Base-by-base conservation (phyloP, 805 yeast species). In the Yamadazyma sp. region DNA sequence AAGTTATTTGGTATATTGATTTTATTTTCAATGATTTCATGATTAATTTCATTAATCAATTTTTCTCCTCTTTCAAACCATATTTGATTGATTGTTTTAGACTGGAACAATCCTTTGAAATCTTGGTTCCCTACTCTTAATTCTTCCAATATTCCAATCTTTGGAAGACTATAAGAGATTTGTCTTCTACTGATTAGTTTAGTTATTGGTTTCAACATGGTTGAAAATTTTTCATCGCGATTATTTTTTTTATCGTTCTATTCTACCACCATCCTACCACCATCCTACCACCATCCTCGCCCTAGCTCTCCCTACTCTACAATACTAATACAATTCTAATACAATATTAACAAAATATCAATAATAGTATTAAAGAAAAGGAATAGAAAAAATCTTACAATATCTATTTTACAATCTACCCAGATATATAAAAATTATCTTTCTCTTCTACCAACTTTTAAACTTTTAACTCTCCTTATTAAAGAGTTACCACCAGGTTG, bases 391-490 rank as follows among this genome's bases (percentile, higher is more conserved):
- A 8, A 8, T 8, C 7, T 7, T 7, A 20, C 7, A 7, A 20
- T 10, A 20, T 26, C 29, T 26, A 26, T 26, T 12, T 26, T 26
- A 26, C 29, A 26, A 26, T 12, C 12, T 12, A n/a, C n/a, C n/a
- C n/a, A n/a, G n/a, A n/a, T n/a, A n/a, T n/a, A n/a, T n/a, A n/a
- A n/a, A n/a, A n/a, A n/a, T 27, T 36, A 41, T 24, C 40, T 34
- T 42, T 50, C 65, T 50, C 57, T 62, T 43, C 71, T 58, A n/a
- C 85, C 78, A 27, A 86, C 95, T 60, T 86, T 86, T 64, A 89
- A 73, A 66, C 95, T 86, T 62, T 84, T 86, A 29, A 89, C 96
- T 56, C 97, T 80, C 53, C 82, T 80, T 52, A 89, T 65, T 43
- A 89, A 69, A 4, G 86, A 80, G 36, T 71, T 75, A 5, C 77